phyloP scores from a whole-genome alignment of 2,329 filamentous ascomycete species.

The Zasmidium cellare region DNA sequence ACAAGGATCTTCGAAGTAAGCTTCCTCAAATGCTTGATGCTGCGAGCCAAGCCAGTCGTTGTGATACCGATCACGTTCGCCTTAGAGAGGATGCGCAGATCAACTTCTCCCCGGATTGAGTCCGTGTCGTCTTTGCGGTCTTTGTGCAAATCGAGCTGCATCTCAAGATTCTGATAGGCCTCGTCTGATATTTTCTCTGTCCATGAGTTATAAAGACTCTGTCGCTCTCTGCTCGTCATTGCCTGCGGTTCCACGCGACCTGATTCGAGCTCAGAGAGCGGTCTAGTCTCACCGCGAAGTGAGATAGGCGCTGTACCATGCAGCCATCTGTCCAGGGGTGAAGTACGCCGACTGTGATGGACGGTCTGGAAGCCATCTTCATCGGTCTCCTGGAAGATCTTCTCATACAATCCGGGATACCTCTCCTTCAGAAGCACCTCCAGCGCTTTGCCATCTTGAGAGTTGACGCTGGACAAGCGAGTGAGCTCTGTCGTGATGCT shows the following conservation, averaged over 20 bases:
- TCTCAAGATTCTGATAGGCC: slow-evolving; percentile 12
- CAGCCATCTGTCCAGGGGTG: slow-evolving; percentile 12
- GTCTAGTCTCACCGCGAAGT: background rate
- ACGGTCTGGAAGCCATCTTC: slow-evolving; percentile 25
- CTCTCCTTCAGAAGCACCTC: slow-evolving; percentile 13
- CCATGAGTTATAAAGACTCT: background rate
- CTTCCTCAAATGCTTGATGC: slow-evolving; percentile 57
- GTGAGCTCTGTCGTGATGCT: slow-evolving; percentile 20
- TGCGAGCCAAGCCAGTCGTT: slow-evolving; percentile 58
- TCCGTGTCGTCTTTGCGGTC: background rate
- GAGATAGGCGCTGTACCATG: background rate
- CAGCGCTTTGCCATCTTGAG: background rate
- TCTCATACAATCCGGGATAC: slow-evolving; percentile 20
- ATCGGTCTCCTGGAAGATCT: slow-evolving; percentile 26
- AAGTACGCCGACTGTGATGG: background rate
- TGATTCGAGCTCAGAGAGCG: slow-evolving; percentile 4
- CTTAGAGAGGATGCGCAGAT: slow-evolving; percentile 40
- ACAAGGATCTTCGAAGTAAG: slow-evolving; percentile 34
- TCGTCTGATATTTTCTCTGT: slow-evolving; percentile 8
- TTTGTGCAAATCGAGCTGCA: slow-evolving; percentile 9
- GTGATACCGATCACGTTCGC: slow-evolving; percentile 61
- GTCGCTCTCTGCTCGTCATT: slow-evolving; percentile 12
- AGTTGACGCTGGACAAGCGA: background rate
- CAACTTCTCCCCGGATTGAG: slow-evolving; percentile 33
- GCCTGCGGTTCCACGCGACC: background rate